Evolutionary conservation across 2,329 filamentous ascomycete species (phyloP).

Genomic region (Colletotrichum noveboracense): DNA sequence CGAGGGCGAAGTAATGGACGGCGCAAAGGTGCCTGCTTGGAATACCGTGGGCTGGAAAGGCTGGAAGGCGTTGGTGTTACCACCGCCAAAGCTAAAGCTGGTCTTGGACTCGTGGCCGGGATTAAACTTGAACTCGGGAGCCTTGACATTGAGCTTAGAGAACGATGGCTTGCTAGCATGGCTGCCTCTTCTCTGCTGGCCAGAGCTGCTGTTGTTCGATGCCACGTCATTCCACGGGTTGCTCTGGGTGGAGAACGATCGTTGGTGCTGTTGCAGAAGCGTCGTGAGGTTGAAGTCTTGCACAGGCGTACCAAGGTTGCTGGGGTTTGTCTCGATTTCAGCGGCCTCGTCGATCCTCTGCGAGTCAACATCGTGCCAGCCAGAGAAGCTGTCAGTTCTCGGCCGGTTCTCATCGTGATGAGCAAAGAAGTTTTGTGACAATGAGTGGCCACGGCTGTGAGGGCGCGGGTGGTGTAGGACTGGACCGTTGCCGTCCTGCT

Average conservation of each 20-base stretch:
- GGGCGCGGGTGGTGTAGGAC: constrained; percentile 75
- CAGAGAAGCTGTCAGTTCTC: constrained; percentile 36
- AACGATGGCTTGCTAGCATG: constrained; percentile 74
- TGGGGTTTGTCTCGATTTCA: constrained; percentile 77
- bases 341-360: constrained; percentile 58
- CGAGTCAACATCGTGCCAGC: constrained; percentile 44
- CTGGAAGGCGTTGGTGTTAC: constrained; percentile 50
- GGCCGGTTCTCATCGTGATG: constrained; percentile 54
- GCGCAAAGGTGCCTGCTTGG: constrained; percentile 39
- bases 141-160: constrained; percentile 86
- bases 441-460: constrained; percentile 75
- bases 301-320: constrained; percentile 70
- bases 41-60: constrained; percentile 59
- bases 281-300: constrained; percentile 53
- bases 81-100: constrained; percentile 55
- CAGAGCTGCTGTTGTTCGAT: constrained; percentile 40
- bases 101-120: constrained; percentile 57
- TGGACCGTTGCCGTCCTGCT: constrained; percentile 57
- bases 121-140: constrained; percentile 86
- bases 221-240: constrained; percentile 68
- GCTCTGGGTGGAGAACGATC: constrained; percentile 60
- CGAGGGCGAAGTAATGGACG: constrained; percentile 37
- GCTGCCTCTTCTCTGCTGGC: constrained; percentile 46
- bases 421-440: constrained; percentile 70
- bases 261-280: constrained; percentile 52